Conservation (phyloP, 2,329 filamentous ascomycete species). For the Xylaria multiplex region DNA sequence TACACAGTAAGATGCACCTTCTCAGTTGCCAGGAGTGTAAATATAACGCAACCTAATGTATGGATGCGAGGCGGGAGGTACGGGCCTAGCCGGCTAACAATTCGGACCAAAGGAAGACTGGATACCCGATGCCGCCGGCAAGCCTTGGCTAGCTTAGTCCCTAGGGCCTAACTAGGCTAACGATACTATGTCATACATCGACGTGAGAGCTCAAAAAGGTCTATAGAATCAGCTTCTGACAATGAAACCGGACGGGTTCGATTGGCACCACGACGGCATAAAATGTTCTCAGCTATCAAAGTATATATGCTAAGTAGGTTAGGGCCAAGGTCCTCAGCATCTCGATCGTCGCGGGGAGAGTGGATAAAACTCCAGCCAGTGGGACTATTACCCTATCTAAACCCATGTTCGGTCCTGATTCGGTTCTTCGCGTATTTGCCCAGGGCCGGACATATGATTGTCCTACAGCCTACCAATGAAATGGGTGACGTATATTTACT, state of each 20-base stretch:
- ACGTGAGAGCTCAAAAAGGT: not conserved
- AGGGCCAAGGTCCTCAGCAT: not conserved
- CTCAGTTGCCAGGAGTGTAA: not conserved
- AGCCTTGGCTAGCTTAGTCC: not conserved
- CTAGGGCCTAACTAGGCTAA: too few species aligned
- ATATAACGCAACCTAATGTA: not conserved
- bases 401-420: constrained; percentile 26
- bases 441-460: constrained; percentile 24
- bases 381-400: constrained; percentile 24
- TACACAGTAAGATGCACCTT: not conserved
- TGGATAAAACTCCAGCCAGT: constrained; percentile 25
- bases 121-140: constrained; percentile 13
- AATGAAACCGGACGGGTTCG: not conserved
- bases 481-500: constrained; percentile 24
- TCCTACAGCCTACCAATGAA: constrained; percentile 11
- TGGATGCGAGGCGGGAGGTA: constrained; percentile 11
- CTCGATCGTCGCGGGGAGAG: constrained; percentile 14
- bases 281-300: not conserved
- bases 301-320: not conserved
- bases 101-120: constrained; percentile 34
- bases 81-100: constrained; percentile 28
- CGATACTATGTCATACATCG: not conserved
- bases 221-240: not conserved
- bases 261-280: not conserved
- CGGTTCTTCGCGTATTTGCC: constrained; percentile 25